A percentile compares a stretch with the other conserved stretches of the same genome.
phyloP scores from a whole-genome alignment of 2,329 filamentous ascomycete species.

The Epichloe uncinata region DNA sequence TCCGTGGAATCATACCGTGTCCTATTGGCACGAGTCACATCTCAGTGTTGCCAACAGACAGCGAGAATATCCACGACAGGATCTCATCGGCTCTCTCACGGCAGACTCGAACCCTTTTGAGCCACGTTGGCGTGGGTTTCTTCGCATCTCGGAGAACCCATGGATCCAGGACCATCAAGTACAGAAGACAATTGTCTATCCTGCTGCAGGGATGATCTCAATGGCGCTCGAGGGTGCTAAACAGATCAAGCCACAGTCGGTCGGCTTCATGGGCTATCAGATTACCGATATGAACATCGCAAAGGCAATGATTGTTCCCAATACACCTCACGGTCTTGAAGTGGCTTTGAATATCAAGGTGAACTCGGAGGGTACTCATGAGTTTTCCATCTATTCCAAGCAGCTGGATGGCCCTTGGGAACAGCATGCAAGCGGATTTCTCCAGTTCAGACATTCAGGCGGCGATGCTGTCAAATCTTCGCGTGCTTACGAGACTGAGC shows the following conservation, averaged over 20 bases:
- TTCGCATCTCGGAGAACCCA: conserved; percentile 34
- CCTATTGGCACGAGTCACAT: conserved; percentile 41
- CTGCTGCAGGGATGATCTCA: conserved; percentile 34
- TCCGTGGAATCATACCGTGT: conserved; percentile 39
- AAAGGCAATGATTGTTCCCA: conserved; percentile 38
- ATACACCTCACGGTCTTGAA: conserved; percentile 33
- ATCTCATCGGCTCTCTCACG: conserved; percentile 35
- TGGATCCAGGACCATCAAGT: conserved; percentile 40
- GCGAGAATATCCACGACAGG: conserved; percentile 31
- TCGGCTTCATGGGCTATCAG: conserved; percentile 24
- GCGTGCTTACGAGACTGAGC: conserved; percentile 10
- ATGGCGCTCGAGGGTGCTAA: conserved; percentile 35
- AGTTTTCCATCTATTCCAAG: conserved; percentile 35
- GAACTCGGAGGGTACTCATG: conserved; percentile 2
- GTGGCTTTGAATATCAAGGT: conserved; percentile 32
- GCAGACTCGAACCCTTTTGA: conserved; percentile 29
- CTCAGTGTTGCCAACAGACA: conserved; percentile 30
- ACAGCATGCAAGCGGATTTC: conserved; percentile 25
- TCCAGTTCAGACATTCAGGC: conserved; percentile 16
- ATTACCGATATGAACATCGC: conserved; percentile 32
- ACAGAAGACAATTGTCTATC: conserved; percentile 36
- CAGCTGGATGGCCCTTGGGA: conserved; percentile 27
- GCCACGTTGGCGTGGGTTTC: conserved; percentile 35
- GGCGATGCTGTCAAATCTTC: conserved; percentile 10
- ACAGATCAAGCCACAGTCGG: conserved; percentile 21